Evolutionary conservation across 1,139 yeast species (phyloP), one percentile per base, ranked within the genome.

Genomic region (Scheffersomyces quercinus): DNA sequence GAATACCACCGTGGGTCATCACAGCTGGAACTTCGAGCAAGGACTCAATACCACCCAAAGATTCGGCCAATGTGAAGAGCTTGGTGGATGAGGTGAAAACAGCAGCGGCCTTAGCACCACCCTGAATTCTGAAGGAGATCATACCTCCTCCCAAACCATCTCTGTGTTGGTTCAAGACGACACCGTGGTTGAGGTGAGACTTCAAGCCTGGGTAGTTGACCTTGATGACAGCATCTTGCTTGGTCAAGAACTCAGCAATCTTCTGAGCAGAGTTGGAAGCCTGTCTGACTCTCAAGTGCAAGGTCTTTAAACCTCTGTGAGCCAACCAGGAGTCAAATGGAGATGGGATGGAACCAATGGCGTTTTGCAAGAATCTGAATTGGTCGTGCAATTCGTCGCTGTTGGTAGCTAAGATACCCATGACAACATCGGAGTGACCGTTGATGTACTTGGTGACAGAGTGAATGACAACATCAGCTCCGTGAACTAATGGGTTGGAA

Each of bases 1-100:
- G 91, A 66, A 89, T 88, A 62, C 96, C 96, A 45, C 95, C 95
- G 60, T 88, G 96, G 55, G 96, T 88, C 96, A 88, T 88, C 44
- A 84, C 82, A 45, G 96, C 95, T 41, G 96, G 96, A 41, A 88
- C 93, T 69, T 88, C 96, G 52, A 87, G 72, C 62, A 88, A 77
- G 20, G 93, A 84, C 71, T 89, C 96, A 54, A 88, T 84, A 56
- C 96, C 96, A 55, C 96, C 97, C 48, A 88, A 79, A 29, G 95
- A 87, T 70, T 88, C 96, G 48, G 96, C 96, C 60, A 88, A 77
- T 24, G 95, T 84, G 75, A 88, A 88, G 51, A 87, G 67, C 68
- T 84, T 81, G 52, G 95, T 86, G 39, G 82, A 62, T 40, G 88
- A 82, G 49, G 93, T 81, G 74, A 88, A 86, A 53, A 74, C 73